phyloP scores from a whole-genome alignment of 1,139 yeast genomes.

The Kluyveromyces marxianus region DNA sequence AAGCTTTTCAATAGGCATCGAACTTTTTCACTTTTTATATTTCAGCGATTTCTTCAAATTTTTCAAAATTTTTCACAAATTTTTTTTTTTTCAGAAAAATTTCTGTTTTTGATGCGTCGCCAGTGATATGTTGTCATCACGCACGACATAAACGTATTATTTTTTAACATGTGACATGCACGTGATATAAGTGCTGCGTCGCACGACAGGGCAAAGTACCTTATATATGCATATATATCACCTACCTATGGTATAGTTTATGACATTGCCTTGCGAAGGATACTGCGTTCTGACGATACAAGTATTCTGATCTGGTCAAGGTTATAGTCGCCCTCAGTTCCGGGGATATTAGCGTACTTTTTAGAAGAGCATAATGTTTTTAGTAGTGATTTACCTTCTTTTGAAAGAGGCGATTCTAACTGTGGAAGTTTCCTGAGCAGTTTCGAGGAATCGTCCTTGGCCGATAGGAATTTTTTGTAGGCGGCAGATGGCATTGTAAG shows the following conservation, averaged over 20 bases:
- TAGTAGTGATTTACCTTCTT: neutral
- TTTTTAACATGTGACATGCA: neutral
- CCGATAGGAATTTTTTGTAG: neutral
- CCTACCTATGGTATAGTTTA: no score
- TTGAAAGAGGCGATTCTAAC: neutral
- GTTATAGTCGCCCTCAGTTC: neutral
- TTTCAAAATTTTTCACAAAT: neutral
- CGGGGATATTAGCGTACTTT: neutral
- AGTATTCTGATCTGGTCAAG: neutral
- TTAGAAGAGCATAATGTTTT: neutral
- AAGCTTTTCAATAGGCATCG: neutral
- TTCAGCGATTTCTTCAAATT: neutral
- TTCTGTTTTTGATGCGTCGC: no score
- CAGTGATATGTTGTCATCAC: neutral
- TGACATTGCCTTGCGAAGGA: neutral
- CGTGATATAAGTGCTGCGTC: no score
- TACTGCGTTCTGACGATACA: neutral
- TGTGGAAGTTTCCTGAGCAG: neutral
- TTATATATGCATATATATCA: no score
- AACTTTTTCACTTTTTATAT: conserved; percentile 3
- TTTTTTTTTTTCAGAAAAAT: no score
- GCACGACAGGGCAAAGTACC: no score
- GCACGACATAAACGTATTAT: neutral
- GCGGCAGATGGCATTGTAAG: conserved; percentile 4
- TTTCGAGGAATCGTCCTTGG: neutral